Percentiles rank a stretch among this genome's conserved stretches.
phyloP scores from a whole-genome alignment of 306 rosid species.

The Quercus cerris region DNA sequence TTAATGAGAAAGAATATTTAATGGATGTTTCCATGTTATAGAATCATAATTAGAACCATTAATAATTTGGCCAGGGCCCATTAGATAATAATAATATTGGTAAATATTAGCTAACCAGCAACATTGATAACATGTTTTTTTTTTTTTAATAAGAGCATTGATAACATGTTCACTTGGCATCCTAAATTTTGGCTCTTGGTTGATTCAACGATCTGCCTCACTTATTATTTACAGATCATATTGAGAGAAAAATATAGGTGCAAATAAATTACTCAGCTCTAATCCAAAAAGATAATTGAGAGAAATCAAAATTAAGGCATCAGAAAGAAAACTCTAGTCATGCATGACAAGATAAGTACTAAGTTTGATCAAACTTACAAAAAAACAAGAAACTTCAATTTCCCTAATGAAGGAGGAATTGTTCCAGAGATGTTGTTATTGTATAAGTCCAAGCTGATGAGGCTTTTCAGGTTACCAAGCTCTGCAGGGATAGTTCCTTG shows the following conservation, averaged over 20 bases:
- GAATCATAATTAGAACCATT: neutral
- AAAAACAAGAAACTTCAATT: constrained; percentile 86
- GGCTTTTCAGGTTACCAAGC: constrained; percentile 81
- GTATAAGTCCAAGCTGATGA: constrained; percentile 90
- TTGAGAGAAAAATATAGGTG: neutral
- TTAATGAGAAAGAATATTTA: constrained; percentile 13
- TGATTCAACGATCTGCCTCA: neutral
- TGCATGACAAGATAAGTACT: neutral
- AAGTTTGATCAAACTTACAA: constrained; percentile 57
- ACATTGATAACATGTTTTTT: neutral
- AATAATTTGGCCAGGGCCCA: neutral
- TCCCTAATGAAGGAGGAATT: constrained; percentile 74
- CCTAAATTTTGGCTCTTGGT: neutral
- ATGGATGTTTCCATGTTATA: constrained; percentile 7
- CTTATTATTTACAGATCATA: neutral
- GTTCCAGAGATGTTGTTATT: constrained; percentile 84
- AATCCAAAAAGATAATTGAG: neutral
- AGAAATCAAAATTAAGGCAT: neutral
- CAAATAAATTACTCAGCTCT: neutral
- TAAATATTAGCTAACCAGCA: neutral
- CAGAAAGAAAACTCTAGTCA: constrained; percentile 1
- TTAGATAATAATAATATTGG: neutral
- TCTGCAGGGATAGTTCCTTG: constrained; percentile 83
- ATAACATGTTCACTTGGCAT: neutral
- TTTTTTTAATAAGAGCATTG: neutral